phyloP scores from a whole-genome alignment of 345 rosid species.

The Cardamine occulta region DNA sequence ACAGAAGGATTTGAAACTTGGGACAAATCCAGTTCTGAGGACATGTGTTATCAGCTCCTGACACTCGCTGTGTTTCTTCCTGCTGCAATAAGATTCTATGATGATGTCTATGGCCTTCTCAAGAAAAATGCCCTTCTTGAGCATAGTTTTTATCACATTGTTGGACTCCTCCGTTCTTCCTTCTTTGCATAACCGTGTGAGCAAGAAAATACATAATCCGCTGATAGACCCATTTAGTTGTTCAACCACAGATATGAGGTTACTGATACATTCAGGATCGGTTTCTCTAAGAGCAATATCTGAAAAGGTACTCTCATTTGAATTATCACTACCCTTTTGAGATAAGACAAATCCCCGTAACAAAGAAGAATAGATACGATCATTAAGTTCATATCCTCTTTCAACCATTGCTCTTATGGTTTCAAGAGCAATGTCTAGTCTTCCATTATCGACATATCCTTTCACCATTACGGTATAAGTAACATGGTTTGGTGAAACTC shows the following conservation, averaged over 20 bases:
- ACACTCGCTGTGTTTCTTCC: constrained; percentile 38
- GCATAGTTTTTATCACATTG: constrained; percentile 28
- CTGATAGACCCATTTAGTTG: constrained; percentile 41
- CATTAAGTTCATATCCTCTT: constrained; percentile 49
- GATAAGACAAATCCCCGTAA: constrained; percentile 43
- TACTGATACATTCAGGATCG: constrained; percentile 41
- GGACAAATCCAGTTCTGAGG: constrained; percentile 45
- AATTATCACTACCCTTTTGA: background rate
- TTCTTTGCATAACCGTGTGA: constrained; percentile 43
- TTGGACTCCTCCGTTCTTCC: constrained; percentile 49
- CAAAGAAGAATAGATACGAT: constrained; percentile 44
- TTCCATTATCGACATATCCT: constrained; percentile 48
- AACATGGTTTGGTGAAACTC: constrained; percentile 52
- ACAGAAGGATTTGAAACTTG: constrained; percentile 49
- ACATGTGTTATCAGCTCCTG: constrained; percentile 43
- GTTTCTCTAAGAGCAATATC: constrained; percentile 37
- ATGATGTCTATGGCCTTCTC: constrained; percentile 46
- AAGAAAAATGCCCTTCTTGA: constrained; percentile 40
- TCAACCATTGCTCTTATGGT: constrained; percentile 46
- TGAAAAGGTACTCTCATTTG: constrained; percentile 12
- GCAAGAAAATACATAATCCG: constrained; percentile 44
- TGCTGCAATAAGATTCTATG: constrained; percentile 47
- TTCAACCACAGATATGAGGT: constrained; percentile 44
- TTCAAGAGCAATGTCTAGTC: constrained; percentile 47
- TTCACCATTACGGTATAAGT: constrained; percentile 52